Conservation (phyloP, 768 basidiomycete genomes). For the Exidia glandulosa region DNA sequence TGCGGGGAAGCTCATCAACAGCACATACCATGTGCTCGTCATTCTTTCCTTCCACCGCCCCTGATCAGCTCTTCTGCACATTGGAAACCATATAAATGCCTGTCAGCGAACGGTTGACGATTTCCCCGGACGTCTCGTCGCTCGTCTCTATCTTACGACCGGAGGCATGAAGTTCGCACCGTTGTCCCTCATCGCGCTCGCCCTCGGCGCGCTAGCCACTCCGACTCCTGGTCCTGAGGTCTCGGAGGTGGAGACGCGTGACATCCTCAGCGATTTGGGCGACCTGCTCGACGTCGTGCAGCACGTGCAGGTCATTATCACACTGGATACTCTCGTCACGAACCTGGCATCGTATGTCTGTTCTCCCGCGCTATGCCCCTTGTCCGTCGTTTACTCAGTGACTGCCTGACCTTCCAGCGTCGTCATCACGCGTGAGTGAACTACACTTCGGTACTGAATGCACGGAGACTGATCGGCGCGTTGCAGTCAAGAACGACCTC, state of each 20-base stretch:
- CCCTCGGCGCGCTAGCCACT: background rate
- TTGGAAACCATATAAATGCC: too few species aligned
- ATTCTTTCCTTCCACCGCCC: too few species aligned
- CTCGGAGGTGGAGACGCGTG: background rate
- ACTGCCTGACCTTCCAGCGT: background rate
- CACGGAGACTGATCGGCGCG: background rate
- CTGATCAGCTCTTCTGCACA: too few species aligned
- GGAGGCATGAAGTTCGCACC: background rate
- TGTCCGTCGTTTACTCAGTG: background rate
- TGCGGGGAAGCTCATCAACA: too few species aligned
- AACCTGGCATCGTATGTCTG: constrained; percentile 2
- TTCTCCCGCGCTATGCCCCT: background rate
- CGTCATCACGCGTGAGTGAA: background rate
- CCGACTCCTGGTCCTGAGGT: background rate
- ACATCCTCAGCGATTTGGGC: background rate
- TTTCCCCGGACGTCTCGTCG: too few species aligned
- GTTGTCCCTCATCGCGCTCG: background rate
- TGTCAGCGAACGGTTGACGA: too few species aligned
- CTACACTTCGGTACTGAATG: background rate
- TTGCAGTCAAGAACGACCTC: background rate
- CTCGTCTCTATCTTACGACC: too few species aligned
- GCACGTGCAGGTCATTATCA: constrained; percentile 42
- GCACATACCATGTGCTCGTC: too few species aligned
- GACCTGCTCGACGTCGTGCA: constrained; percentile 32
- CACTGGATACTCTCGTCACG: constrained; percentile 22